Base-by-base conservation (phyloP, 2,329 filamentous ascomycete genomes). In the Xylariaceae sp. region DNA sequence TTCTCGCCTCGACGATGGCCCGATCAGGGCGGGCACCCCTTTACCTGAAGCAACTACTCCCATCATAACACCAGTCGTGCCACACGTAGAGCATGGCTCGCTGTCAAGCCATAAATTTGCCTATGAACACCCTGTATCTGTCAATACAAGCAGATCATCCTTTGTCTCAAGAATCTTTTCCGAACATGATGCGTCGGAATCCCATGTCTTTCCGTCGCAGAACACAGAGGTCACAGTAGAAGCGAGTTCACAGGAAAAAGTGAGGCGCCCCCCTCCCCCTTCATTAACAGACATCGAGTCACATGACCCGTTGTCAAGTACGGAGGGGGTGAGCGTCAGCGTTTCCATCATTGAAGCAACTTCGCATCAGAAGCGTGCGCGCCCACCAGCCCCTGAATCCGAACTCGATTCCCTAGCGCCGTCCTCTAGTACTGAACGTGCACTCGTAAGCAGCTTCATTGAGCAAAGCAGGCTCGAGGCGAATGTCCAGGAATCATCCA, bases 211-310 rank as follows among this genome's bases (percentile, higher is more conserved):
- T 4, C 38, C 43, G 18, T 57, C 61, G 10, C 63, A 65, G 39
- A 62, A 63, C 11, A 71, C 63, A 1, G 67, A 73, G 48, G 63
- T 65, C 14, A 73, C 70, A 0, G 42, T 65, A 11, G 56, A 64
- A n/a, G 59, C 58, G 11, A 63, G 55, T 45, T 61, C 54, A 9
- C 53, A 60, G 11, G 59, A 57, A 27, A 58, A 56, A 40, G 18
- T 31, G 35, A 60, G 56, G 47, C 44, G 51, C 9, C 51, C 56
- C 17, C 7, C 22, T 27, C 40, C 44, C 15, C 44, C 27, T 14
- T 46, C 49, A 3, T 56, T 56, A 18, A 48, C 48, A 14, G 47
- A 59, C 43, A 49, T 47, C 33, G 54, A 56, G 31, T 63, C 61
- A 1, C 50, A 59, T 7, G 54, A 53, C 18, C 55, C 58, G 2